phyloP scores from a whole-genome alignment of 192 early-diverging fungal genomes.

The Polychytrium aggregatum region DNA sequence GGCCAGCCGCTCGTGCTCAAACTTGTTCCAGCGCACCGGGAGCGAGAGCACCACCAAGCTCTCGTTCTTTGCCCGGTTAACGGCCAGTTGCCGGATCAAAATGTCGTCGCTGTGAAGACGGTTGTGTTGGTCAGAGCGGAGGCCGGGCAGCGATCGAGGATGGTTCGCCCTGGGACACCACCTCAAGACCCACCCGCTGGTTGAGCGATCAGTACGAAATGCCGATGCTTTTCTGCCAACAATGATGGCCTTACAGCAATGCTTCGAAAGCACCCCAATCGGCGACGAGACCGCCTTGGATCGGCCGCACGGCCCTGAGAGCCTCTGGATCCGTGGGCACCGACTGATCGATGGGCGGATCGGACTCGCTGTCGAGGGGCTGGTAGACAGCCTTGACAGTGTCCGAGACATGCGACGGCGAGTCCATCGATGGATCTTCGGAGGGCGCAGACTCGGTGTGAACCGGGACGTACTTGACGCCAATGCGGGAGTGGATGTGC shows the following conservation, averaged over 20 bases:
- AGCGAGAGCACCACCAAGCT: constrained; percentile 65
- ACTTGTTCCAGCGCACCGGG: constrained; percentile 73
- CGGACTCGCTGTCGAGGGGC: too few relatives aligned
- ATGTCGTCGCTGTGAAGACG: constrained; percentile 49
- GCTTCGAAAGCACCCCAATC: constrained; percentile 46
- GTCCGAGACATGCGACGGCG: too few relatives aligned
- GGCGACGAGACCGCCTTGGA: constrained; percentile 44
- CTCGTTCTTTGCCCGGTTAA: constrained; percentile 65
- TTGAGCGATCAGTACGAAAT: background rate
- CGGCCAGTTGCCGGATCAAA: constrained; percentile 62
- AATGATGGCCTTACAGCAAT: constrained; percentile 5
- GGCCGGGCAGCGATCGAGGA: background rate
- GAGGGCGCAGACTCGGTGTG: too few relatives aligned
- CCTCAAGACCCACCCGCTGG: constrained; percentile 20
- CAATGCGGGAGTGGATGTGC: too few relatives aligned
- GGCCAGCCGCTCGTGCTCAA: constrained; percentile 63
- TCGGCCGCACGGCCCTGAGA: constrained; percentile 17
- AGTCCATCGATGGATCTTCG: too few relatives aligned
- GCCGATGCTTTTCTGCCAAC: too few relatives aligned
- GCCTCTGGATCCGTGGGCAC: too few relatives aligned
- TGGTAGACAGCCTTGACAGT: too few relatives aligned
- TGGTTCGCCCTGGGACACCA: constrained; percentile 1
- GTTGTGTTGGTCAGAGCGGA: background rate
- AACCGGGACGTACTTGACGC: too few relatives aligned
- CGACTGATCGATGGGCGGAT: too few relatives aligned